These are phyloP conservation scores for Ophiostoma tasmaniense DNA, from an alignment of 2,329 filamentous ascomycete genomes.

Conservation along the genomic window DNA sequence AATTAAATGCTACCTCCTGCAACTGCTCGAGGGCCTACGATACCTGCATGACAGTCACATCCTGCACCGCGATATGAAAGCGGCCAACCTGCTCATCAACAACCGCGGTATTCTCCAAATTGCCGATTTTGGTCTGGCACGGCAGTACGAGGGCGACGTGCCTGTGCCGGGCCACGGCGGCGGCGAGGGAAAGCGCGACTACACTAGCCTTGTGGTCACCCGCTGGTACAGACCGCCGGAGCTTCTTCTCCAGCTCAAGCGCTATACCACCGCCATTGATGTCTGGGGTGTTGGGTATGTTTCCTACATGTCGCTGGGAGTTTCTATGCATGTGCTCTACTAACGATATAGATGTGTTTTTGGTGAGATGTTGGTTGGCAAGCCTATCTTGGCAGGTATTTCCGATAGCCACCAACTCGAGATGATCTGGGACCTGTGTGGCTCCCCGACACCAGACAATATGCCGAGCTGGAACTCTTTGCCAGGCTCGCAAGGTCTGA, in stretches of 20 bases:
- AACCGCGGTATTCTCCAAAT: conserved; percentile 92
- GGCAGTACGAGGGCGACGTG: conserved; percentile 80
- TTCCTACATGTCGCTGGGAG: not conserved
- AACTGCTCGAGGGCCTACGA: conserved; percentile 78
- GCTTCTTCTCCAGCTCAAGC: conserved; percentile 74
- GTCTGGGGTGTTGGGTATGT: conserved; percentile 75
- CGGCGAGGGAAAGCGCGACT: conserved; percentile 79
- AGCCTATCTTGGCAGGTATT: conserved; percentile 84
- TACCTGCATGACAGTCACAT: conserved; percentile 89
- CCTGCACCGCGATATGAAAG: conserved; percentile 97
- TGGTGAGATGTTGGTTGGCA: conserved; percentile 91
- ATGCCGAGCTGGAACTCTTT: conserved; percentile 88
- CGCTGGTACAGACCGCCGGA: conserved; percentile 96
- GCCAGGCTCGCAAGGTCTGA: conserved; percentile 70
- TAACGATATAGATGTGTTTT: conserved; percentile 65
- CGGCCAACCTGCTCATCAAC: conserved; percentile 92
- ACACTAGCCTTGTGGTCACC: conserved; percentile 94
- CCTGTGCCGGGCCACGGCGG: conserved; percentile 70
- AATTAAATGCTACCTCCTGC: conserved; percentile 96
- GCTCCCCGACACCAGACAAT: conserved; percentile 75
- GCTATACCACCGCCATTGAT: conserved; percentile 96
- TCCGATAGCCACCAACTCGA: conserved; percentile 85
- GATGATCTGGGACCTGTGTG: conserved; percentile 87
- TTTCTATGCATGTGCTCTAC: conserved; percentile 11
- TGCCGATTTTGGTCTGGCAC: conserved; percentile 89